Conservation (phyloP, 257 asterid species). For the Catharanthus roseus region DNA sequence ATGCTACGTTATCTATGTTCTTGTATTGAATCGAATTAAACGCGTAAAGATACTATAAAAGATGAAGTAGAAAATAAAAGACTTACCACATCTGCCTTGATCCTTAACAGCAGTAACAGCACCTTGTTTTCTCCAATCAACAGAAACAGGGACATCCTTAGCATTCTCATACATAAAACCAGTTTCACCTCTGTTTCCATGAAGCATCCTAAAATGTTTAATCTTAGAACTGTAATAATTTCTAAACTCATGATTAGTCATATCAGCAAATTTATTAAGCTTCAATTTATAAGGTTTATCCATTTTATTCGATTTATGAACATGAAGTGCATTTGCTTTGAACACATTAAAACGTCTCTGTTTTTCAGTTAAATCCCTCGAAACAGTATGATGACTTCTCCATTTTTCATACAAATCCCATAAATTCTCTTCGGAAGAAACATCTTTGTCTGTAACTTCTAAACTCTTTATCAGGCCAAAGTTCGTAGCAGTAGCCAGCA, state of each 20-base stretch:
- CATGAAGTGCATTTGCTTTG: conserved; percentile 61
- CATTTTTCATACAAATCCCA: conserved; percentile 73
- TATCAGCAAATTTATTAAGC: conserved; percentile 70
- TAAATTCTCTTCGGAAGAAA: conserved; percentile 68
- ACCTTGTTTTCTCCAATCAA: conserved; percentile 85
- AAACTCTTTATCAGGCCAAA: conserved; percentile 40
- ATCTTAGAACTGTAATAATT: conserved; percentile 56
- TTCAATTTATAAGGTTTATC: conserved; percentile 74
- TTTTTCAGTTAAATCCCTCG: conserved; percentile 60
- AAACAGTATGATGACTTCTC: conserved; percentile 76
- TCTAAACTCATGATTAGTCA: conserved; percentile 72
- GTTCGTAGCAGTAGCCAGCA: too few relatives aligned
- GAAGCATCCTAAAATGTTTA: conserved; percentile 56
- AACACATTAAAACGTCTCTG: conserved; percentile 72
- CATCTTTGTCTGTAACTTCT: conserved; percentile 70
- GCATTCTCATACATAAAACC: conserved; percentile 50
- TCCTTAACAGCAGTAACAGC: conserved; percentile 71
- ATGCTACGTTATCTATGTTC: too few relatives aligned
- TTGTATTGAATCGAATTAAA: too few relatives aligned
- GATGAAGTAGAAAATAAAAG: neutral
- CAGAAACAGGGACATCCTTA: conserved; percentile 44
- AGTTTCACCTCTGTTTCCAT: conserved; percentile 37
- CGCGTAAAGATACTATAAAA: too few relatives aligned
- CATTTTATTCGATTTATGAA: conserved; percentile 64
- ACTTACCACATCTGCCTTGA: conserved; percentile 83